These are phyloP conservation scores for Helichrysum umbraculigerum DNA, from an alignment of 129 eudicot genomes.

Conservation along the genomic window DNA sequence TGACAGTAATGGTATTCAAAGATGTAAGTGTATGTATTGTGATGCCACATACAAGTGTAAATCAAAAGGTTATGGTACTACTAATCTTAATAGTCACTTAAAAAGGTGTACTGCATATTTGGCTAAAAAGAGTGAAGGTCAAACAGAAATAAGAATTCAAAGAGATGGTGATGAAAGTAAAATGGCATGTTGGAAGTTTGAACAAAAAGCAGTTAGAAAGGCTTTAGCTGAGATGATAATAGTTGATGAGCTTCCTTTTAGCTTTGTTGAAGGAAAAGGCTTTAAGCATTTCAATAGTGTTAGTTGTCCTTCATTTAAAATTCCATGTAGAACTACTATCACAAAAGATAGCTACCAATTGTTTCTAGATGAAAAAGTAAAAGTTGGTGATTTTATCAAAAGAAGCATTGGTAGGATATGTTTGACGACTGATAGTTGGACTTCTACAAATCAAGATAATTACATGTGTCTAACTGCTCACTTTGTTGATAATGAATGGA, in stretches of 20 bases:
- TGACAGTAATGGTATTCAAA: no score
- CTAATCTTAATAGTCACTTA: neutral
- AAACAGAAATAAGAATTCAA: no score
- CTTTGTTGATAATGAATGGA: neutral
- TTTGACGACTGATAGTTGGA: neutral
- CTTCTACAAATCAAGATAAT: neutral
- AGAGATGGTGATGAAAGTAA: neutral
- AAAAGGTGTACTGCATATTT: neutral
- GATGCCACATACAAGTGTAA: no score
- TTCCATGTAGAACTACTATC: neutral
- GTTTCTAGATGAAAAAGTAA: no score
- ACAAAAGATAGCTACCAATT: neutral
- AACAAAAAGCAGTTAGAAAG: neutral
- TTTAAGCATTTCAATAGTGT: neutral
- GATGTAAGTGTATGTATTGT: no score
- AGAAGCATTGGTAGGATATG: neutral
- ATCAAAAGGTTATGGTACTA: neutral
- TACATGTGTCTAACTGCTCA: neutral
- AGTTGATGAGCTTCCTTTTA: no score
- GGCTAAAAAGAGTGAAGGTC: neutral
- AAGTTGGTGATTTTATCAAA: neutral
- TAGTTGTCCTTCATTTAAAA: neutral
- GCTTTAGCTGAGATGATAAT: neutral
- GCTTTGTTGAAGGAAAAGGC: neutral
- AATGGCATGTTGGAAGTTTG: neutral